Evolutionary conservation across 106 monocot species (phyloP), one percentile per base, ranked within the genome.

Genomic region (Agapanthus africanus): DNA sequence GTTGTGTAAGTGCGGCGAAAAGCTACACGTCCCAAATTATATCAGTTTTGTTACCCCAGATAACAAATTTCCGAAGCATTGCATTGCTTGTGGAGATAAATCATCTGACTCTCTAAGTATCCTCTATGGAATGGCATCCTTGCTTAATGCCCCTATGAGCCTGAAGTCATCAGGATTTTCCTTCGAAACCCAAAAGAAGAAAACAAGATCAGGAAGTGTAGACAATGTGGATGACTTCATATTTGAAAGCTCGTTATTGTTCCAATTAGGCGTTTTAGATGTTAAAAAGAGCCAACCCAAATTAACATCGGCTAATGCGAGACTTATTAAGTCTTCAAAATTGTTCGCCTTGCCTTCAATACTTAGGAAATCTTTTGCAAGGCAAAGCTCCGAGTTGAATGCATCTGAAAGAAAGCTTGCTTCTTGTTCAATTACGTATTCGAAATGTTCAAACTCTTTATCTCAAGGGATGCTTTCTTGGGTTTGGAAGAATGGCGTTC

Each of bases 391-490:
- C 4, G 61, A 70, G 25, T n/a, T 35, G 30, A 73, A 47, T 1
- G 5, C 68, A 10, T 50, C 76, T 35, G 69, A 72, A 71, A 63
- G 42, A 25, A 78, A 51, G 75, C 56, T 46, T 18, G 47, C 56
- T 36, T 77, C 70, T 49, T 57, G 59, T 42, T 44, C 80, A 31
- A 78, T n/a, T n/a, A n/a, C n/a, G n/a, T 39, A 40, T 27, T 79
- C 81, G 1, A 38, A 44, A 36, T 72, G 61, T 39, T 84, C 79
- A 63, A 54, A 44, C 50, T 57, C 51, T 44, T 79, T 25, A 78
- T 35, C 70, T 70, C 77, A 79, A 72, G 95, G 77, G 21, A 14
- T 74, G 10, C 70, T 95, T 77, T 78, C 50, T 19, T 76, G 73
- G 60, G 40, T 68, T 15, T 88, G 81, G 81, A 85, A 72, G 67